These are phyloP conservation scores for Allium cepa DNA, from an alignment of 106 monocot species.

Conservation along the genomic window DNA sequence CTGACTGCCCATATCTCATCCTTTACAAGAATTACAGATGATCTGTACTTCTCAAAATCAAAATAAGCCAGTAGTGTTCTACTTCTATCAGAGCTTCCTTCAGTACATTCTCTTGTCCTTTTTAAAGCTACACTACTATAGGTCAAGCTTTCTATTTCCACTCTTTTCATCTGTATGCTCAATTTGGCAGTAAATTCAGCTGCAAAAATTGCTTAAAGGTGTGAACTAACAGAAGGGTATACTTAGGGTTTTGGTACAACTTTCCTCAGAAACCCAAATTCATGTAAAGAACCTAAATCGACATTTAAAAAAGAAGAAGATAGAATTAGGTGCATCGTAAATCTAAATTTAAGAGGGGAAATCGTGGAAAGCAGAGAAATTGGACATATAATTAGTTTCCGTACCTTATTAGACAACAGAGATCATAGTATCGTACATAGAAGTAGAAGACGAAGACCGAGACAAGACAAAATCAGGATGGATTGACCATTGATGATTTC, in stretches of 20 bases:
- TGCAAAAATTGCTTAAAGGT: not conserved
- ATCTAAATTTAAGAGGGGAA: too few species aligned
- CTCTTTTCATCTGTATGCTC: not conserved
- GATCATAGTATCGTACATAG: too few species aligned
- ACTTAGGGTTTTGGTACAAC: conserved; percentile 1
- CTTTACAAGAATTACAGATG: not conserved
- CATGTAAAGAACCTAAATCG: too few species aligned
- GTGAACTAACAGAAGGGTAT: not conserved
- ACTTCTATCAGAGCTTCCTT: conserved; percentile 3
- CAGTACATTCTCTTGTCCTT: conserved; percentile 1
- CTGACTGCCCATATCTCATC: conserved; percentile 12
- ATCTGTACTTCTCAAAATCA: conserved; percentile 7
- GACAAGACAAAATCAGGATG: too few species aligned
- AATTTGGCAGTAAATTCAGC: not conserved
- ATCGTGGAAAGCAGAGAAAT: too few species aligned
- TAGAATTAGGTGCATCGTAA: too few species aligned
- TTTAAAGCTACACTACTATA: not conserved
- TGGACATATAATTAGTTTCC: too few species aligned
- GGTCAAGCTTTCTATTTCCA: not conserved
- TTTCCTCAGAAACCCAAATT: not conserved
- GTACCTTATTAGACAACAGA: too few species aligned
- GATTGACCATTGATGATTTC: too few species aligned
- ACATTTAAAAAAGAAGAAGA: too few species aligned
- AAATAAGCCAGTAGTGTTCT: not conserved
- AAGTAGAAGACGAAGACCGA: too few species aligned